Base-by-base conservation (phyloP, 192 early-diverging fungal genomes). In the Oehlia diaphana region DNA sequence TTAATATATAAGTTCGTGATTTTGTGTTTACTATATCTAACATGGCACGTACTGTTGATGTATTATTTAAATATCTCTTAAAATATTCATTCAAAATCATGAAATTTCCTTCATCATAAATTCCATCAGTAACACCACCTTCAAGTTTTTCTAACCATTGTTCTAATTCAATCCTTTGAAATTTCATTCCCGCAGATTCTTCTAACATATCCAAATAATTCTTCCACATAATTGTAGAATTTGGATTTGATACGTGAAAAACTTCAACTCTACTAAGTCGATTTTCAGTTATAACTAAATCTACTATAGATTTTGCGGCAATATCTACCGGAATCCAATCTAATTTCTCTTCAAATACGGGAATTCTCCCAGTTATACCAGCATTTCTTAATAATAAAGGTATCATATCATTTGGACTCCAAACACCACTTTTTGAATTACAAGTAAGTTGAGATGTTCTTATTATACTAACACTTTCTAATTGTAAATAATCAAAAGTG, bases 401-500 rank as follows among this genome's bases (percentile, higher is more conserved):
- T 44, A 71, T 39, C 21, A 23, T 44, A 2, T 71, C 69, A 71
- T 71, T 47, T 19, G 69, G 69, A 71, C 44, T 42, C 39, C 69
- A 71, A 10, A 47, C 69, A 23, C 69, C 69, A 44, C 39, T 71
- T n/a, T 47, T 39, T 1, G 69, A 44, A 42, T 42, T 21, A 23
- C 28, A 19, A 23, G 69, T 47, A 47, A 71, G 21, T 23, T 42
- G 37, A 0, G 12, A 23, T 71, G 23, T n/a, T 71, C 69, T 71
- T 16, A 71, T 44, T 5, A 71, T 71, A 47, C 42, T 71, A 12
- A 47, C 19, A 9, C 23, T 23, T 71, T 47, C 69, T 8, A 71
- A n/a, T 23, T 71, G 42, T 71, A 71, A 47, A 26, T 71, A 71
- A 71, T 71, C 37, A 71, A 71, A 71, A 26, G 69, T 71, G 3